Base-by-base conservation (phyloP, 345 rosid genomes). In the Eucalyptus polyanthemos region DNA sequence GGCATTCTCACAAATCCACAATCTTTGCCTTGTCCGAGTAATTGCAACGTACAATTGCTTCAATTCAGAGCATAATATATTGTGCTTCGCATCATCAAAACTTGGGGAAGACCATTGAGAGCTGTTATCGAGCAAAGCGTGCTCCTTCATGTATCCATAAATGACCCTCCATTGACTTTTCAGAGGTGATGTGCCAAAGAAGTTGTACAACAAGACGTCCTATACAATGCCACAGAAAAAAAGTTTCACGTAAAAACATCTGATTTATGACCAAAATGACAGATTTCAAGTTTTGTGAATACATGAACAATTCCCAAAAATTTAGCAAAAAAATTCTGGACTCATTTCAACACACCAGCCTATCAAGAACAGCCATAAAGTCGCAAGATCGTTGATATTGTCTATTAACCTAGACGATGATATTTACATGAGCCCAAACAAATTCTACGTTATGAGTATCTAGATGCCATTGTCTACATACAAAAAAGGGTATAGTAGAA, bases 1-100 rank as follows among this genome's bases (percentile, higher is more conserved):
- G 3, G 34, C 31, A 65, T 90, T 92, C 89, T 95, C 97, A 88
- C 94, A 92, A 29, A 94, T 92, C 95, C 95, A 94, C 81, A 94
- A 89, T 50, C 97, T 90, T 85, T 94, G 96, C 88, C 93, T 90
- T 8, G 96, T 94, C 10, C 95, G 93, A 45, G 97, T 93, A 60
- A 95, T 91, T 11, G 95, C 91, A 24, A 90, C 91, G 1, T 88
- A 90, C 76, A 90, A 80, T 58, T 86, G 88, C 22, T 88, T 90
- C 87, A 88, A 86, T 90, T 95, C 97, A 40, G 94, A 93, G 88
- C 93, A 94, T 76, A 94, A 51, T 67, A 92, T 49, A 86, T 91
- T 89, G 89, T 93, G 96, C 42, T 90, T 93, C 45, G 88, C 90
- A 6, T 69, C 89, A 56, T 89, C 86, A 51, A 93, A 94, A 53